Base-by-base conservation (phyloP, 345 rosid genomes). In the Populus ilicifolia region DNA sequence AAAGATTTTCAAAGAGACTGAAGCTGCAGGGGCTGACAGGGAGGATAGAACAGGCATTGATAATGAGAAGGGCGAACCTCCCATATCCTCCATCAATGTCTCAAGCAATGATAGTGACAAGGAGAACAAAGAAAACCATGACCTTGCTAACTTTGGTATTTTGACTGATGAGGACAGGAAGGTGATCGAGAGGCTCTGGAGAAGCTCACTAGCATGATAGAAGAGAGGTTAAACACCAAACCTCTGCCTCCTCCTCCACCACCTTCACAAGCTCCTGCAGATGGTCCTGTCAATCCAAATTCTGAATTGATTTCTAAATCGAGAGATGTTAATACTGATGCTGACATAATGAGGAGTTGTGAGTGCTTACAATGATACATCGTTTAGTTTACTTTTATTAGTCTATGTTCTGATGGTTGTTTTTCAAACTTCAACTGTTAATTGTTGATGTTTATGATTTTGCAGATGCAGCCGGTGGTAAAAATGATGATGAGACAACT, bases 231-330 rank as follows among this genome's bases (percentile, higher is more conserved):
- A 83, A 93, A 88, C 87, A 82, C 85, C 83, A 90, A 83, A 75
- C 98, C 98, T 48, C 85, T 90, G 80, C 99, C 98, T 75, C 96
- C 97, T 23, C 99, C 96, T 29, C 96, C 97, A n/a, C 99, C 94
- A 29, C 96, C 98, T 74, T 88, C 87, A 39, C 89, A 75, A 66
- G 80, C 83, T 50, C 84, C 89, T 35, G 84, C 75, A 64, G 91
- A 90, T 85, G 86, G 82, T 77, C 81, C 81, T 80, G 91, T 85
- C 48, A 87, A 77, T 80, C 44, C 82, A 76, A 80, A 71, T 71
- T 71, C 85, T 61, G 99, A 95, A 73, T 21, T 82, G 81, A 86
- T 80, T 33, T 82, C 88, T 76, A 91, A 88, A 82, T 73, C 89
- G 35, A 91, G 82, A 85, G 94, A 94, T 81, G 92, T 85, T 63